Conservation (phyloP, 768 basidiomycete genomes). For the Nevesoporus exiguus region DNA sequence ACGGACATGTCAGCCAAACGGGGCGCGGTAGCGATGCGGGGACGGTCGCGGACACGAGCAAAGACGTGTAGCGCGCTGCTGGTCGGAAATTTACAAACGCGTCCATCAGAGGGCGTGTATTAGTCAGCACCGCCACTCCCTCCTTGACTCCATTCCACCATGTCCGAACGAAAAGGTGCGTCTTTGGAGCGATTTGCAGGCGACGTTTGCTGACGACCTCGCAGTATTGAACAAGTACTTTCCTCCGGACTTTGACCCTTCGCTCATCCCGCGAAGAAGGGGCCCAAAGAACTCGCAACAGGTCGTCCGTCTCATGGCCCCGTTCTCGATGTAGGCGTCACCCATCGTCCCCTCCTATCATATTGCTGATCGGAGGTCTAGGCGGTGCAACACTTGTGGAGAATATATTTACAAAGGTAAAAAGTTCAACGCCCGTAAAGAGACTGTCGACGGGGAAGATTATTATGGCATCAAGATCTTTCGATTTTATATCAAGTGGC, state of each 20-base stretch:
- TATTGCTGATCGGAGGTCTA: constrained; percentile 28
- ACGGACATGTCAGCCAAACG: constrained; percentile 50
- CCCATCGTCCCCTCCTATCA: not conserved
- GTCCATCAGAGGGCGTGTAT: constrained; percentile 17
- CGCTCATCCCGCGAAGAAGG: constrained; percentile 89
- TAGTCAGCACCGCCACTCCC: constrained; percentile 27
- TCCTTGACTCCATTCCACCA: constrained; percentile 30
- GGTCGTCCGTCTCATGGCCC: constrained; percentile 98
- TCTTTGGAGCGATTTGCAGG: not conserved
- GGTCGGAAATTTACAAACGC: constrained; percentile 33
- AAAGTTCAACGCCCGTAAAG: constrained; percentile 99
- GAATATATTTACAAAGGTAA: constrained; percentile 99
- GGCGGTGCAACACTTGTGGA: constrained; percentile 93
- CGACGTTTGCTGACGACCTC: constrained; percentile 7
- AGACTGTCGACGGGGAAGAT: constrained; percentile 95
- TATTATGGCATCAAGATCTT: constrained; percentile 99
- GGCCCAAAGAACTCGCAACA: constrained; percentile 93
- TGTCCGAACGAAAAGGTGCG: constrained; percentile 84
- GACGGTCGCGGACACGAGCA: constrained; percentile 24
- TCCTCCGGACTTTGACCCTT: constrained; percentile 97
- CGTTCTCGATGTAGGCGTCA: constrained; percentile 85
- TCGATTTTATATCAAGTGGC: constrained; percentile 91
- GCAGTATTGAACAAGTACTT: constrained; percentile 92
- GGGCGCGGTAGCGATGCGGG: not conserved
- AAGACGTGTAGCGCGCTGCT: no score